Conservation (phyloP, 352 stramenopile species). For the Globisporangium emineosum region DNA sequence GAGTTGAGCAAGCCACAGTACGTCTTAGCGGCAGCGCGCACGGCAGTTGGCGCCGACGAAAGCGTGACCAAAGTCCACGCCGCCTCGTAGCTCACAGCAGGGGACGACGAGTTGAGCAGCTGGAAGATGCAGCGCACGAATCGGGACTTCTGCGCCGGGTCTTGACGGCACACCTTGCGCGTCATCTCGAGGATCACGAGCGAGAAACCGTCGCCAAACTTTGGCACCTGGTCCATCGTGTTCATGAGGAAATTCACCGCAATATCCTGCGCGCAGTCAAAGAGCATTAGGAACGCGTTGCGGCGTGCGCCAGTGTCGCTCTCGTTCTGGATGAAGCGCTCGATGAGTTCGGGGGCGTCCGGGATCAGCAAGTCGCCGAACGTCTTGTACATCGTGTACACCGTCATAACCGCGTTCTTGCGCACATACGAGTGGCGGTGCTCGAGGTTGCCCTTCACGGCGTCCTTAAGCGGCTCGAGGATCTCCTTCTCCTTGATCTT, state of each 20-base stretch:
- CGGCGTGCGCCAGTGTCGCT: slow-evolving; percentile 92
- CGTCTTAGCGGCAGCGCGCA: slow-evolving; percentile 95
- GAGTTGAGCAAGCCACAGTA: slow-evolving; percentile 97
- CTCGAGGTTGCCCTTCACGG: slow-evolving; percentile 96
- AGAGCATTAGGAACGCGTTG: slow-evolving; percentile 99
- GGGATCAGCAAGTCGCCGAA: slow-evolving; percentile 94
- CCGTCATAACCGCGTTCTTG: slow-evolving; percentile 97
- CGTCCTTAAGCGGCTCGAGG: slow-evolving; percentile 84
- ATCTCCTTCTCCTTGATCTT: slow-evolving; percentile 99
- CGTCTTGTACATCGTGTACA: slow-evolving; percentile 98
- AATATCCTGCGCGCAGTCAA: slow-evolving; percentile 96
- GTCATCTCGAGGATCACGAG: slow-evolving; percentile 99
- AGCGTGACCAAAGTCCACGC: slow-evolving; percentile 99
- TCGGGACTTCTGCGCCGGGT: slow-evolving; percentile 97
- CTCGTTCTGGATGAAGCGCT: slow-evolving; percentile 93
- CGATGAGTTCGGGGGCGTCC: slow-evolving; percentile 98
- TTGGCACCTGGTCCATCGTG: slow-evolving; percentile 94
- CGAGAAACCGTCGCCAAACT: slow-evolving; percentile 98
- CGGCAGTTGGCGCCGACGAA: slow-evolving; percentile 96
- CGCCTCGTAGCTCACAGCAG: slow-evolving; percentile 96
- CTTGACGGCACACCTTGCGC: slow-evolving; percentile 96
- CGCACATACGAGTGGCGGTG: slow-evolving; percentile 99
- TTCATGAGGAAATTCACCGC: slow-evolving; percentile 98
- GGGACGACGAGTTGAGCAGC: slow-evolving; percentile 92
- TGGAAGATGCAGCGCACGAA: slow-evolving; percentile 99